Percentiles rank a stretch among this genome's conserved stretches.
Conservation (phyloP, 805 yeast genomes). For the Candida manassasensis region DNA sequence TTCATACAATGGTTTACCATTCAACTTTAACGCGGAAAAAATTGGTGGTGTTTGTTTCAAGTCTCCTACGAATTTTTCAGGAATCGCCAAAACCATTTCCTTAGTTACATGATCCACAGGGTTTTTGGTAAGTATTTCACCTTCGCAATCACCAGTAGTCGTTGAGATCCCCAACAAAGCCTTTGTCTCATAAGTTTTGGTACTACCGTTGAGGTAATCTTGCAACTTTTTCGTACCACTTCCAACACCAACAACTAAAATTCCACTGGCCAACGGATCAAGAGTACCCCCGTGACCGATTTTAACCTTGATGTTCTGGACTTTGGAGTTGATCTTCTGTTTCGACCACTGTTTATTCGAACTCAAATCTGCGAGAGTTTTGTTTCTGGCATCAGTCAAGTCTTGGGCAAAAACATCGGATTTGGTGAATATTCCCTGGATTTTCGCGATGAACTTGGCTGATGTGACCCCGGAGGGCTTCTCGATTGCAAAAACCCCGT, state of each 20-base stretch:
- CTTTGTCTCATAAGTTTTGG: conserved; percentile 75
- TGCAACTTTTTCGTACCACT: conserved; percentile 80
- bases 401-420: conserved; percentile 56
- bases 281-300: conserved; percentile 98
- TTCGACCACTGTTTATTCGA: conserved; percentile 38
- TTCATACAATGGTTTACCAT: conserved; percentile 90
- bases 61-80: conserved; percentile 70
- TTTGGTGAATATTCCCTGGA: conserved; percentile 59
- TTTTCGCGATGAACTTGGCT: conserved; percentile 59
- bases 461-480: conserved; percentile 88
- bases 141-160: conserved; percentile 91
- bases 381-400: conserved; percentile 45
- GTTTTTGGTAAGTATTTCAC: conserved; percentile 63
- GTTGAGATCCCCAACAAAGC: conserved; percentile 89
- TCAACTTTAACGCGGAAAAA: conserved; percentile 88
- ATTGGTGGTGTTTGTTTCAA: conserved; percentile 91
- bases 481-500: conserved; percentile 88
- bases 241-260: conserved; percentile 88
- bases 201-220: conserved; percentile 65
- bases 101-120: conserved; percentile 52
- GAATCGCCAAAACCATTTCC: conserved; percentile 46
- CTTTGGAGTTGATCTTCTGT: conserved; percentile 47
- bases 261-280: conserved; percentile 96
- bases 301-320: conserved; percentile 59
- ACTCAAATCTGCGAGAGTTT: conserved; percentile 36